These are phyloP conservation scores for Fusarium secorum DNA, from an alignment of 2,329 filamentous ascomycete species.

Conservation along the genomic window DNA sequence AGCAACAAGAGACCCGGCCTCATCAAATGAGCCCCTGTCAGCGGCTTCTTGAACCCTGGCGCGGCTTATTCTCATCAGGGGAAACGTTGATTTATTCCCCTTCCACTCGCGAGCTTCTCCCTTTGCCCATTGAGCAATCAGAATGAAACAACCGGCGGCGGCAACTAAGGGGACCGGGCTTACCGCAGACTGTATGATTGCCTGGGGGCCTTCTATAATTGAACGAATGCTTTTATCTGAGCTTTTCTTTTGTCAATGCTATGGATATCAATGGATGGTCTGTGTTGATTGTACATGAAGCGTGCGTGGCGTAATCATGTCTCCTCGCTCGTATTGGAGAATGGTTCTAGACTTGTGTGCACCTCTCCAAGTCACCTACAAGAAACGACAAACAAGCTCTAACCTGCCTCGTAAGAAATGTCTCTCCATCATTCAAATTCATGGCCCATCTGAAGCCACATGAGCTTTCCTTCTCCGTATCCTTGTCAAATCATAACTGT, in stretches of 20 bases:
- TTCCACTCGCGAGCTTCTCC: slow-evolving; percentile 21
- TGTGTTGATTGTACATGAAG: slow-evolving; percentile 24
- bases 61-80: slow-evolving; percentile 26
- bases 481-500: slow-evolving; percentile 19
- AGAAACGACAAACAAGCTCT: slow-evolving; percentile 15
- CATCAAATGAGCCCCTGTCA: slow-evolving; percentile 19
- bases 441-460: slow-evolving; percentile 31
- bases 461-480: not conserved
- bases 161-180: slow-evolving; percentile 23
- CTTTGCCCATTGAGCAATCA: slow-evolving; percentile 36
- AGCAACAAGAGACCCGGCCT: slow-evolving; percentile 18
- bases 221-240: slow-evolving; percentile 1
- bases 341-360: not conserved
- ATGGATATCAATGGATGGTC: not conserved
- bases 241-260: slow-evolving; percentile 11
- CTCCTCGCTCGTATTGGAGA: slow-evolving; percentile 7
- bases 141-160: slow-evolving; percentile 35
- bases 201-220: not conserved
- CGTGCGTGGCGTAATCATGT: slow-evolving; percentile 31
- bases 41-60: slow-evolving; percentile 17
- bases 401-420: slow-evolving; percentile 28
- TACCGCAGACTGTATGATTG: not conserved
- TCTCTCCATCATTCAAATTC: slow-evolving; percentile 36
- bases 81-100: slow-evolving; percentile 12
- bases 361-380: slow-evolving; percentile 1